phyloP scores from a whole-genome alignment of 805 yeast genomes.

The Brettanomyces anomalus region DNA sequence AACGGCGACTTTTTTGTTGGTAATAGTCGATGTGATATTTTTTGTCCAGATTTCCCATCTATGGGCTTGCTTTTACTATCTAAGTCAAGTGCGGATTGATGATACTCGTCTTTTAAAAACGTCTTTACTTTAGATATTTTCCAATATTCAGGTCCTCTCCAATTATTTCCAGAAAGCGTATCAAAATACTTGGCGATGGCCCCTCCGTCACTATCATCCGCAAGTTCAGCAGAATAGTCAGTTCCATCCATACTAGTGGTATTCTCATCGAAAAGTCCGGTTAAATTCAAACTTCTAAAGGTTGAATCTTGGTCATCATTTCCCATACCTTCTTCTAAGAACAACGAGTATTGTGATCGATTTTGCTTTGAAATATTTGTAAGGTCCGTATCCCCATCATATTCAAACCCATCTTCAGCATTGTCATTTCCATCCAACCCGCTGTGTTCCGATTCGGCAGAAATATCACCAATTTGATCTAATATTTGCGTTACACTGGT shows the following conservation, averaged over 20 bases:
- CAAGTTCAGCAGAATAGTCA: slow-evolving; percentile 10
- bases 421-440: slow-evolving; percentile 9
- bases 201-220: slow-evolving; percentile 22
- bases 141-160: slow-evolving; percentile 97
- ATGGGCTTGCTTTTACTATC: neutral
- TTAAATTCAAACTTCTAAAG: slow-evolving; percentile 15
- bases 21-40: no score
- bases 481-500: slow-evolving; percentile 15
- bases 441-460: slow-evolving; percentile 12
- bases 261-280: slow-evolving; percentile 25
- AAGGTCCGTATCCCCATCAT: slow-evolving; percentile 3
- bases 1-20: slow-evolving; percentile 26
- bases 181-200: slow-evolving; percentile 68
- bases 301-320: slow-evolving; percentile 8
- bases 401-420: slow-evolving; percentile 17
- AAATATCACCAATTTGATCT: slow-evolving; percentile 10
- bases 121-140: slow-evolving; percentile 38
- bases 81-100: neutral
- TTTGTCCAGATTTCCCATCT: neutral
- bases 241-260: slow-evolving; percentile 1
- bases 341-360: slow-evolving; percentile 24
- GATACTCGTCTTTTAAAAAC: no score
- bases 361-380: slow-evolving; percentile 3
- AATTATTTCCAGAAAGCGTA: slow-evolving; percentile 54
- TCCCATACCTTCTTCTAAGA: slow-evolving; percentile 17